These are phyloP conservation scores for Salvia splendens DNA, from an alignment of 257 asterid species.

Conservation along the genomic window DNA sequence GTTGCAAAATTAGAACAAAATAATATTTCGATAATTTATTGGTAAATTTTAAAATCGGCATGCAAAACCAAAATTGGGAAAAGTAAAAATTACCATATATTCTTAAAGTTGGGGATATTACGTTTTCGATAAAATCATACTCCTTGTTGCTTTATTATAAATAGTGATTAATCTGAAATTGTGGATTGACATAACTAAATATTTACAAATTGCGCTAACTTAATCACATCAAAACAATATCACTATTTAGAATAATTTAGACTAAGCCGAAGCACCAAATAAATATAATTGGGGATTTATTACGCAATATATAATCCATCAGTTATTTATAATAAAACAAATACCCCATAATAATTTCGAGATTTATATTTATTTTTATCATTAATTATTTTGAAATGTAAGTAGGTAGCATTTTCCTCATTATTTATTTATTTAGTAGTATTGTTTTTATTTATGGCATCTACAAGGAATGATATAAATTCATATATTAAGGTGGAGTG, in stretches of 20 bases:
- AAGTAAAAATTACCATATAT: background rate
- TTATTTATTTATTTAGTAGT: too few species aligned
- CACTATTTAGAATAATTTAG: background rate
- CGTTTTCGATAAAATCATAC: background rate
- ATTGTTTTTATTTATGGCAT: background rate
- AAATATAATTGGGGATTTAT: too few species aligned
- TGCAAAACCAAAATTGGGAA: too few species aligned
- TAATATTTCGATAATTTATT: too few species aligned
- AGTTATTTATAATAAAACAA: too few species aligned
- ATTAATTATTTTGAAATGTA: background rate
- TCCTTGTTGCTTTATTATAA: background rate
- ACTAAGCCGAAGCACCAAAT: too few species aligned
- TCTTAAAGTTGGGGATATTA: background rate
- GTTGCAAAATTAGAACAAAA: too few species aligned
- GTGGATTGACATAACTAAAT: background rate
- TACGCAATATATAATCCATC: background rate
- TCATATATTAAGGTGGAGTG: slow-evolving; percentile 23
- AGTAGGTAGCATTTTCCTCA: background rate
- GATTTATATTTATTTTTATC: background rate
- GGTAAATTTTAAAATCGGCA: too few species aligned
- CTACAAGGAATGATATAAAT: slow-evolving; percentile 24
- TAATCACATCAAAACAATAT: background rate
- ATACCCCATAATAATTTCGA: background rate
- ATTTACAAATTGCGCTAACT: background rate
- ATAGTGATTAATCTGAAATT: background rate